Evolutionary conservation across 768 basidiomycete species (phyloP).

Genomic region (Trametes punicea): DNA sequence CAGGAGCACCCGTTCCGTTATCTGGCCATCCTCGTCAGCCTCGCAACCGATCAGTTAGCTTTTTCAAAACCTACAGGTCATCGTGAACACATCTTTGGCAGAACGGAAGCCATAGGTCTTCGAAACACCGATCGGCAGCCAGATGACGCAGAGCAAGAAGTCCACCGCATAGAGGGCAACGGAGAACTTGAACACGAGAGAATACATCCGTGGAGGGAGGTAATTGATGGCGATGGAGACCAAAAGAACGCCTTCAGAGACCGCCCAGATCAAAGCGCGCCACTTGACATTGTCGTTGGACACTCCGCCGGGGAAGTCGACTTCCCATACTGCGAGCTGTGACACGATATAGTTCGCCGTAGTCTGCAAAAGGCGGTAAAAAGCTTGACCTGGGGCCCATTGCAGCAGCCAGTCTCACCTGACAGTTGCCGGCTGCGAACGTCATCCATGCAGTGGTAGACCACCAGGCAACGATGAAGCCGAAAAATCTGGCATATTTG

Average conservation of each 20-base stretch:
- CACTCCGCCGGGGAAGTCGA: slow-evolving; percentile 81
- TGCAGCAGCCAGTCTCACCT: slow-evolving; percentile 43
- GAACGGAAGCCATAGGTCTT: slow-evolving; percentile 87
- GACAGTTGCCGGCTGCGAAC: slow-evolving; percentile 84
- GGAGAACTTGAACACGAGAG: slow-evolving; percentile 73
- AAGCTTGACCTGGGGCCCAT: neutral
- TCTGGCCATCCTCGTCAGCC: slow-evolving; percentile 41
- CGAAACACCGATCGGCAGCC: slow-evolving; percentile 90
- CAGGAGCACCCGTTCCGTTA: slow-evolving; percentile 84
- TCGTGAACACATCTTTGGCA: slow-evolving; percentile 79
- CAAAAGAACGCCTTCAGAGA: slow-evolving; percentile 71
- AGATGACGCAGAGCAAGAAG: slow-evolving; percentile 84
- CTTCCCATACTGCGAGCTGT: slow-evolving; percentile 73
- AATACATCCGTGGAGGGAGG: slow-evolving; percentile 73
- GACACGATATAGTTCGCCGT: slow-evolving; percentile 90
- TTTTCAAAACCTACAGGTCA: slow-evolving; percentile 53
- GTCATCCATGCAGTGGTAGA: slow-evolving; percentile 96
- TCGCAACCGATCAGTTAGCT: neutral
- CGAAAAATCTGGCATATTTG: slow-evolving; percentile 81
- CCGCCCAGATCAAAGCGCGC: slow-evolving; percentile 80
- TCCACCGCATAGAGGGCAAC: slow-evolving; percentile 76
- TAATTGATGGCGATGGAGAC: slow-evolving; percentile 81
- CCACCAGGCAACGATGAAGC: slow-evolving; percentile 93
- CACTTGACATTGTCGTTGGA: slow-evolving; percentile 72
- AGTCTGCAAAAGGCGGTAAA: slow-evolving; percentile 43